These are phyloP conservation scores for Thermochaetoides thermophila DNA, from an alignment of 495 filamentous ascomycete species.

Conservation along the genomic window DNA sequence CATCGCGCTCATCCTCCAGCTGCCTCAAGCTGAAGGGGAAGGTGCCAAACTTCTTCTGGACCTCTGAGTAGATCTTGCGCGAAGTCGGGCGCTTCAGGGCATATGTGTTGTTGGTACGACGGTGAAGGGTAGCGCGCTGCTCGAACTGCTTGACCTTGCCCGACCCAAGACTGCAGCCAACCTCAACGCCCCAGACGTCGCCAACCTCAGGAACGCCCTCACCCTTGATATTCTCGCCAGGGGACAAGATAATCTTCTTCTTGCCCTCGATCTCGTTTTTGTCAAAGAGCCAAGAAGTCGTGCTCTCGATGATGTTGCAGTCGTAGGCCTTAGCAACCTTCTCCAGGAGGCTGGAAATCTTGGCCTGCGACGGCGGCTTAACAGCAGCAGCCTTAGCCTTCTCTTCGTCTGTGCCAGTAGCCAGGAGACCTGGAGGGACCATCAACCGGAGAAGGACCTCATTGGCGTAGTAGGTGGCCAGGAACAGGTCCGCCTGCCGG, in stretches of 20 bases:
- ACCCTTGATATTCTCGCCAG: conserved; percentile 74
- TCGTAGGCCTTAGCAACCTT: conserved; percentile 85
- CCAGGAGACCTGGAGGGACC: conserved; percentile 72
- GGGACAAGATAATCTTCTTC: conserved; percentile 94
- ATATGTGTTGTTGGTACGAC: conserved; percentile 81
- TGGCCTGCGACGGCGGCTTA: conserved; percentile 64
- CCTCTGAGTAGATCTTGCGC: conserved; percentile 76
- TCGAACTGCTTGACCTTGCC: conserved; percentile 87
- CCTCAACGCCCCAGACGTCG: conserved; percentile 96
- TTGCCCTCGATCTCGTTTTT: conserved; percentile 94
- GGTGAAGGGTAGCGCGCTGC: conserved; percentile 80
- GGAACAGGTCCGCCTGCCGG: conserved; percentile 69
- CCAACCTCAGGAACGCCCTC: conserved; percentile 83
- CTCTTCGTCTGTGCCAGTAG: conserved; percentile 78
- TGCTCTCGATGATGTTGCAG: conserved; percentile 90
- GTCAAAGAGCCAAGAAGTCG: conserved; percentile 88
- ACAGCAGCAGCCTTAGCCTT: conserved; percentile 77
- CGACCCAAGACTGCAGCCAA: conserved; percentile 76
- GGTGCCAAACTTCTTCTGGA: conserved; percentile 88
- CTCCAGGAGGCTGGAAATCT: conserved; percentile 75
- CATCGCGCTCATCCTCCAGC: conserved; percentile 89
- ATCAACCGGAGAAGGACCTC: conserved; percentile 85
- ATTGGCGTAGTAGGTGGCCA: conserved; percentile 89
- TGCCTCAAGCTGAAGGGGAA: conserved; percentile 98
- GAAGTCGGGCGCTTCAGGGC: conserved; percentile 83